Percentiles rank a stretch among this genome's conserved stretches.
These are phyloP conservation scores for Kalanchoe fedtschenkoi DNA, from an alignment of 164 flowering plant genomes.

Conservation along the genomic window DNA sequence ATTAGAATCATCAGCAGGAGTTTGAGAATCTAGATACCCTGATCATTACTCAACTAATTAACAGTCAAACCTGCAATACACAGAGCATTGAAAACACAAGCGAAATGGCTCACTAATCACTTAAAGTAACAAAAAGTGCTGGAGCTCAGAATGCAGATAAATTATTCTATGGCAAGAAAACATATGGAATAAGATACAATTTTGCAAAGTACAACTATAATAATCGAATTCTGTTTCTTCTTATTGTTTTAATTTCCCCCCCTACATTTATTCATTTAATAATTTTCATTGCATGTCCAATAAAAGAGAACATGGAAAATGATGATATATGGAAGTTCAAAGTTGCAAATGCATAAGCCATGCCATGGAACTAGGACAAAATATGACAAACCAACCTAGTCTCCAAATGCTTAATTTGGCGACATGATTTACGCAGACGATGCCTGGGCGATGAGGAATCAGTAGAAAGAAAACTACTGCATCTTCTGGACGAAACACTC, in stretches of 20 bases:
- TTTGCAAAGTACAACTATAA: no score
- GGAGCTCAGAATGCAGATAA: no score
- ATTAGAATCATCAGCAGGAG: constrained; percentile 14
- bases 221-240: no score
- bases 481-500: constrained; percentile 29
- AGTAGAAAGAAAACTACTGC: constrained; percentile 24
- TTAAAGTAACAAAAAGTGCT: not conserved
- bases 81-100: not conserved
- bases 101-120: not conserved
- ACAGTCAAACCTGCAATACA: constrained; percentile 24
- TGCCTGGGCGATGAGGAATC: constrained; percentile 37
- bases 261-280: no score
- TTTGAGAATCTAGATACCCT: constrained; percentile 17
- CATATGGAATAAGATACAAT: no score
- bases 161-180: no score
- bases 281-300: no score
- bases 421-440: constrained; percentile 63
- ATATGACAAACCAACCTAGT: constrained; percentile 28
- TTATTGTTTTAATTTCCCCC: no score
- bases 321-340: no score
- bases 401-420: constrained; percentile 52
- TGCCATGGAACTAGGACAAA: no score
- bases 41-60: constrained; percentile 19
- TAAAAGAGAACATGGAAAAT: no score
- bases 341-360: not conserved